Conservation (phyloP, 352 stramenopile genomes). For the Pythium folliculosum region DNA sequence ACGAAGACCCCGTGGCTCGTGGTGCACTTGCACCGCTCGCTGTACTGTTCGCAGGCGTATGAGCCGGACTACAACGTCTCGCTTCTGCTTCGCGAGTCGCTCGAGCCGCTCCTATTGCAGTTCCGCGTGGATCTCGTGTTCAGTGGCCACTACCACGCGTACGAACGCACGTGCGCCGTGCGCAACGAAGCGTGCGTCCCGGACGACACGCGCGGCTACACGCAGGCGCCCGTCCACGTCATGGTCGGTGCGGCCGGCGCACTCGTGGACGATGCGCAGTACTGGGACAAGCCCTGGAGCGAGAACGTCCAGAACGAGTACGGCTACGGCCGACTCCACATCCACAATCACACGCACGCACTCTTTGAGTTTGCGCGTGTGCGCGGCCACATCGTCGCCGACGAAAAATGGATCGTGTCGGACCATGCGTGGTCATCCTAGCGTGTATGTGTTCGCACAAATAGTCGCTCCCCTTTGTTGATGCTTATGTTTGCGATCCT, state of each 20-base stretch:
- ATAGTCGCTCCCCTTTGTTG: no score
- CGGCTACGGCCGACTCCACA: constrained; percentile 34
- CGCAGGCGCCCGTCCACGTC: constrained; percentile 29
- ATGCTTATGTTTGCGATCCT: no score
- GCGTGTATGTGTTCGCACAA: no score
- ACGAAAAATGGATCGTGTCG: constrained; percentile 28
- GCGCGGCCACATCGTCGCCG: constrained; percentile 7
- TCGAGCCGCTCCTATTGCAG: constrained; percentile 29
- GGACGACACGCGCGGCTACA: constrained; percentile 5
- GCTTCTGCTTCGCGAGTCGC: constrained; percentile 16
- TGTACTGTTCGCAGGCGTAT: constrained; percentile 30
- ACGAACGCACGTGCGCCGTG: constrained; percentile 34
- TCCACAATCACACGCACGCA: constrained; percentile 32
- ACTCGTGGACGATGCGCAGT: constrained; percentile 22
- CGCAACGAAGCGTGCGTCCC: constrained; percentile 7
- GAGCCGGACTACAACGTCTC: constrained; percentile 19
- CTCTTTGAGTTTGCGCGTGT: constrained; percentile 33
- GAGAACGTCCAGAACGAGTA: constrained; percentile 26
- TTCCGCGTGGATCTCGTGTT: constrained; percentile 33
- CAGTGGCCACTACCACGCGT: constrained; percentile 34
- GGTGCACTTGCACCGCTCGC: constrained; percentile 18
- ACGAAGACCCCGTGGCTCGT: constrained; percentile 33
- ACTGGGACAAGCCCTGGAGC: constrained; percentile 27
- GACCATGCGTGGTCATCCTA: constrained; percentile 29
- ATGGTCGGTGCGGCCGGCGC: constrained; percentile 35